These are phyloP conservation scores for Diaporthe citri DNA, from an alignment of 2,329 filamentous ascomycete species.

Conservation along the genomic window DNA sequence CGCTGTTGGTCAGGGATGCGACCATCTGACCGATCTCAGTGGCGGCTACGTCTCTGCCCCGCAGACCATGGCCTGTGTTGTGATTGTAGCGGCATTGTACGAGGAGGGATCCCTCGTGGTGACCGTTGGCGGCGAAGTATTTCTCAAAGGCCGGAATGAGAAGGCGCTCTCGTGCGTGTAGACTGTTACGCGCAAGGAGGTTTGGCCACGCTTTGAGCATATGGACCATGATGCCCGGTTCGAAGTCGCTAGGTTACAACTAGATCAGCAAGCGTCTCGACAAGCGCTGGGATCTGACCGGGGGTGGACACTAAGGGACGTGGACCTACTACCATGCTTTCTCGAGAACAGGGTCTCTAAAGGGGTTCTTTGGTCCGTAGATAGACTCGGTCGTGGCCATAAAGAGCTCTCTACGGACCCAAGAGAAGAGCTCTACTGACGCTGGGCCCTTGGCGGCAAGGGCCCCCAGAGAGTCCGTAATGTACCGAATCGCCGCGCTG, in stretches of 20 bases:
- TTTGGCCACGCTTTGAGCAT: constrained; percentile 15
- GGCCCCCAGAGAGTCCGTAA: background rate
- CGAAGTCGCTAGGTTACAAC: background rate
- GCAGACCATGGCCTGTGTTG: constrained; percentile 46
- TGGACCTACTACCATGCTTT: constrained; percentile 14
- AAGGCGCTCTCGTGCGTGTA: constrained; percentile 12
- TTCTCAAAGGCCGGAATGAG: constrained; percentile 13
- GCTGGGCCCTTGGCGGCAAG: background rate
- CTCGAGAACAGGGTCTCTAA: constrained; percentile 4
- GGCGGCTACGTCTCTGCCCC: constrained; percentile 50
- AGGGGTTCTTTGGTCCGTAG: constrained; percentile 21
- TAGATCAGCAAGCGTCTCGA: background rate
- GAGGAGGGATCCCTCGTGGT: constrained; percentile 11
- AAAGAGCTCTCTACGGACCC: background rate
- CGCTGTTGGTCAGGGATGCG: constrained; percentile 53
- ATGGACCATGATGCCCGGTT: constrained; percentile 3
- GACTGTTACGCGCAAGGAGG: background rate
- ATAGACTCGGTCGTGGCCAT: constrained; percentile 29
- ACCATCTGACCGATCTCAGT: constrained; percentile 53
- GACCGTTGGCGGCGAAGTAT: background rate
- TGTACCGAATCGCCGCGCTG: background rate
- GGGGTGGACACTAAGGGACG: too few species aligned
- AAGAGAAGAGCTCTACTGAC: constrained; percentile 6
- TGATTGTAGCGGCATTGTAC: constrained; percentile 40
- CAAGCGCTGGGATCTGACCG: too few species aligned